Evolutionary conservation across 371 early-diverging fungal species (phyloP), one percentile per base, ranked within the genome.

Genomic region (Mucor piriformis): DNA sequence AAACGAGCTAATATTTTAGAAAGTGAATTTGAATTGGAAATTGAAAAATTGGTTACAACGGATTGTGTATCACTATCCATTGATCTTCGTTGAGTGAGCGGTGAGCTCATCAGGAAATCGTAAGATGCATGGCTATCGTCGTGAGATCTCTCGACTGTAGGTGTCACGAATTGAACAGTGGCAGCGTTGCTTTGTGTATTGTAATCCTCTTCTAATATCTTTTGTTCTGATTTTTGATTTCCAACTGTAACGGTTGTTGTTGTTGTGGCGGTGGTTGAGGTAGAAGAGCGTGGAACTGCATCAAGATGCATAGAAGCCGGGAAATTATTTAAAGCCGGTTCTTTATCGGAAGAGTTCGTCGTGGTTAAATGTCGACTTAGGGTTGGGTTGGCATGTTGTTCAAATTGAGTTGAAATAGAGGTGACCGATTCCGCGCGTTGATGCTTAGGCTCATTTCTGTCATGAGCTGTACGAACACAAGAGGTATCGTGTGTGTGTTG

Each of bases 11-110:
- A 72, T 29, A 84, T 80, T 29, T 73, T 75, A 12, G 80, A 77
- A 8, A 85, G 54, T 2, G 88, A 88, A 57, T 86, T 84, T 11
- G 83, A 77, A 38, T 83, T 83, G 47, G 82, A 70, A 49, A 81
- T 69, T 25, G 79, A 69, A 64, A 85, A 77, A 50, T 76, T 83
- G 18, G 84, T 84, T 7, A 69, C 69, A 12, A 85, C 66, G 0
- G 86, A 85, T 35, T 81, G 76, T 2, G 82, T 62, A 50, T 86
- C 85, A 43, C 79, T 83, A 42, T 80, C 80, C 15, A 66, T 64
- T 2, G 81, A 83, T 13, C 67, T 57, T n/a, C 82, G 43, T 24
- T 78, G 74, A 6, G 52, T 67, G 13, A 77, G 48, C 0, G 79
- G 81, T 10, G 73, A 54, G 46, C 15, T 13, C 2, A 63, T 33